Base-by-base conservation (phyloP, 108 stramenopile species). In the Poteriospumella lacustris region DNA sequence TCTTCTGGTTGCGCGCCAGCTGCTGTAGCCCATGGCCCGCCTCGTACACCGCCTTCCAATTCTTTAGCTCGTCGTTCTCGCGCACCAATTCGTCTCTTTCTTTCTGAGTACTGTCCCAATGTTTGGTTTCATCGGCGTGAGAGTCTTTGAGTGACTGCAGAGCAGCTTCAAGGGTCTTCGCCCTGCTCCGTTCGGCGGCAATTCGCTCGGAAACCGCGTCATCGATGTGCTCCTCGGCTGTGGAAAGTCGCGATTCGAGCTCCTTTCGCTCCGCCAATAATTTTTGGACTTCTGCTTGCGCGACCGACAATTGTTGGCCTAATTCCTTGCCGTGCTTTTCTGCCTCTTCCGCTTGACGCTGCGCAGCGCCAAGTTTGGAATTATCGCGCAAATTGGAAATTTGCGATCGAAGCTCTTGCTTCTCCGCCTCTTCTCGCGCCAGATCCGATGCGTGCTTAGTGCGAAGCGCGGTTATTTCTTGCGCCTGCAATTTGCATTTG, bases 21-120 rank as follows among this genome's bases (percentile, higher is more conserved):
- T 92, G 89, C 43, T 76, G 67, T 58, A 91, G 77, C 1, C 90
- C 91, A 56, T 91, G 89, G 12, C 88, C 88, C 44, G 88, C 68
- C 58, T 92, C 91, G 77, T 92, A 92, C 67, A 69, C 79, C 0
- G 79, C 58, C 41, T 89, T 64, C 60, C 60, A 64, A 64, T 64
- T 26, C 9, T 26, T 31, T 3, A 64, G 60, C 36, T 64, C 60
- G 31, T 64, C 60, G 36, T 34, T 34, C 5, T 3, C 24, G 3
- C 5, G 28, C 3, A 33, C 15, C 5, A 64, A 24, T 9, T 64
- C 29, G 5, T 24, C 24, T 31, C 24, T 26, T 64, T 64, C 60
- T 64, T 64, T 9, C 5, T 19, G 33, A 5, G 36, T 5, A 31
- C 33, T 34, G 28, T 33, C 5, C 28, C 36, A 64, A 5, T 64